Conservation (phyloP, 192 early-diverging fungal genomes). For the Coemansia sp. region DNA sequence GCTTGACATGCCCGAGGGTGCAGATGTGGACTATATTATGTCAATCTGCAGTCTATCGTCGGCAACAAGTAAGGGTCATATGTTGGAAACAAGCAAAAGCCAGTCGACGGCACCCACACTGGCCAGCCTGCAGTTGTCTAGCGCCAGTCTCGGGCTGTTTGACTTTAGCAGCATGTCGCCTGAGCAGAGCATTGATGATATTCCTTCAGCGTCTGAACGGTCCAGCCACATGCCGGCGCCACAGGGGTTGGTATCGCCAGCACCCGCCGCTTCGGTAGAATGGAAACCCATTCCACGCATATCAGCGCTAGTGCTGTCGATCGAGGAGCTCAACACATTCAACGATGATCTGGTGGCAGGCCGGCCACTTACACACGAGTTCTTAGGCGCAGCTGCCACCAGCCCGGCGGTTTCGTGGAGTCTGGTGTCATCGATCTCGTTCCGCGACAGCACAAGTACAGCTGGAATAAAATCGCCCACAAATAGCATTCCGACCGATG, state of each 20-base stretch:
- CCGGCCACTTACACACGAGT: not conserved
- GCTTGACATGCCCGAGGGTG: slow-evolving; percentile 3
- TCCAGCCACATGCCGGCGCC: not conserved
- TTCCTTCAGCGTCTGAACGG: slow-evolving; percentile 2
- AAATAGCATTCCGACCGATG: not conserved
- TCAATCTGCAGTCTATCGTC: not conserved
- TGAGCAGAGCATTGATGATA: slow-evolving; percentile 3
- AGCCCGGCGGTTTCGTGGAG: slow-evolving; percentile 16
- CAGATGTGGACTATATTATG: not conserved
- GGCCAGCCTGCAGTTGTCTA: not conserved
- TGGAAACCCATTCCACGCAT: not conserved
- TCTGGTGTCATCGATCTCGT: slow-evolving; percentile 11
- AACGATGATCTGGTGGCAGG: slow-evolving; percentile 13
- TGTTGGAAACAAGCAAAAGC: not conserved
- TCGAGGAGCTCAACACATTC: slow-evolving; percentile 29
- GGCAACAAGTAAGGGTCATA: not conserved
- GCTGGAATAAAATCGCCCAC: slow-evolving; percentile 6
- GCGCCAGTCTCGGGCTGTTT: not conserved
- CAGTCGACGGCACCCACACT: not conserved
- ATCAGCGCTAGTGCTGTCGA: slow-evolving; percentile 25
- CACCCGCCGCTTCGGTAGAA: not conserved
- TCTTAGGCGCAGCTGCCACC: not conserved
- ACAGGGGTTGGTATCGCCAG: not conserved
- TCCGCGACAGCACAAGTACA: slow-evolving; percentile 7
- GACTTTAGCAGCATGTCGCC: not conserved